Evolutionary conservation across 805 yeast species (phyloP), one percentile per base, ranked within the genome.

Genomic region (Vanderwaltozyma verrucispora): DNA sequence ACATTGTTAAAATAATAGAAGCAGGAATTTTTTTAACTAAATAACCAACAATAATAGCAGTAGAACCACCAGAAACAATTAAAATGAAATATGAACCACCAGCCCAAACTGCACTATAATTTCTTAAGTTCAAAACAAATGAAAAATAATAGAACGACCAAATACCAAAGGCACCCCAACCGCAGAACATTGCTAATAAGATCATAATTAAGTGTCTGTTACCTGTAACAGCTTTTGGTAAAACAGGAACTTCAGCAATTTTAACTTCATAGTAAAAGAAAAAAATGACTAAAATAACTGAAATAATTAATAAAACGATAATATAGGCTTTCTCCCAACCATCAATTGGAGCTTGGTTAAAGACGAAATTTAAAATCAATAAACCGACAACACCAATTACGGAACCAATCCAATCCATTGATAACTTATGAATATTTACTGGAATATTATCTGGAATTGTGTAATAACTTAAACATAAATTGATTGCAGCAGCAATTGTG

Each of bases 151-250:
- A 81, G 49, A 65, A 80, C n/a, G 77, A 63, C 77, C 82, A 80
- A 20, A 80, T 65, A 2, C 89, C 87, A 60, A 81, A 82, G 15
- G 82, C 70, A 2, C 84, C 79, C 92, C 92, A 82, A 0, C 89
- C 89, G 5, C 75, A 59, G 3, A 73, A 65, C 26, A 79, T 60
- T 30, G 74, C 65, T 1, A 59, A 47, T 30, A 82, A 58, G 2
- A 77, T 72, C 40, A 76, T 51, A 0, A 69, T 63, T 18, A 69
- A 65, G 32, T 44, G 47, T 28, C 71, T 66, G 6, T 56, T 38
- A 35, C 64, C 65, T 53, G 77, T 63, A 1, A 70, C 66, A 2
- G 65, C 62, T 9, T 51, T 49, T 2, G 86, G 87, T 6, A 80
- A 48, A 13, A 80, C 53, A 10, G 86, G 86, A 45, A 66, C 45